phyloP scores from a whole-genome alignment of 2,329 filamentous ascomycete species.

The Akanthomyces uredinophilus region DNA sequence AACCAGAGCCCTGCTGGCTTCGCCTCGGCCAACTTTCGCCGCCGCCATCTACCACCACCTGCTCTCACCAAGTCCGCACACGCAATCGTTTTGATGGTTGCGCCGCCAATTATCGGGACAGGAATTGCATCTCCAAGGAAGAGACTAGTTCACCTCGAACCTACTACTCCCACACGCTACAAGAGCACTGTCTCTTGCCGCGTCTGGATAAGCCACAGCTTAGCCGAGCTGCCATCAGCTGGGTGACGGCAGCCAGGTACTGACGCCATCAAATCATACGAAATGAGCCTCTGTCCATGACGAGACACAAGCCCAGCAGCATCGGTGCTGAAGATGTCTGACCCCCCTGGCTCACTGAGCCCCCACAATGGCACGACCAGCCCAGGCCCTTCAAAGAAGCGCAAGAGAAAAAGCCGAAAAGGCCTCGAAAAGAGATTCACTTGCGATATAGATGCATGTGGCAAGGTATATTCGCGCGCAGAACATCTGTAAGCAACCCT shows the following conservation, averaged over 20 bases:
- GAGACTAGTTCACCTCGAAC: not conserved
- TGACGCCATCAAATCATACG: not conserved
- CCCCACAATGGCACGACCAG: conserved; percentile 33
- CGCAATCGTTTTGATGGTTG: not conserved
- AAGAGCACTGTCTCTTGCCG: not conserved
- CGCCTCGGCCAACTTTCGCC: not conserved
- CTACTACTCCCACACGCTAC: not conserved
- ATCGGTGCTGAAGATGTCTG: conserved; percentile 36
- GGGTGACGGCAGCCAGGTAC: not conserved
- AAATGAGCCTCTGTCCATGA: not conserved
- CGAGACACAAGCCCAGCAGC: conserved; percentile 11
- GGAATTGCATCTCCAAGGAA: not conserved
- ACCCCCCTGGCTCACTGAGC: conserved; percentile 50
- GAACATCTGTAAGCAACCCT: conserved; percentile 71
- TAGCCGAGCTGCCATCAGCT: not conserved
- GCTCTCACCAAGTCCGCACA: not conserved
- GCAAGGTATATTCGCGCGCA: conserved; percentile 92
- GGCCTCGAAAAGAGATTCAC: conserved; percentile 76
- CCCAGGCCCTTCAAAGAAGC: conserved; percentile 34
- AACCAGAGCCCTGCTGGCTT: not conserved
- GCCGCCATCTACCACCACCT: not conserved
- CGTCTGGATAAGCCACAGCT: not conserved
- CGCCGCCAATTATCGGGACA: not conserved
- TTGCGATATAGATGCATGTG: conserved; percentile 81
- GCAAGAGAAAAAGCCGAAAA: conserved; percentile 65